Conservation (phyloP, 768 basidiomycete genomes). For the Phanerochaete sordida region DNA sequence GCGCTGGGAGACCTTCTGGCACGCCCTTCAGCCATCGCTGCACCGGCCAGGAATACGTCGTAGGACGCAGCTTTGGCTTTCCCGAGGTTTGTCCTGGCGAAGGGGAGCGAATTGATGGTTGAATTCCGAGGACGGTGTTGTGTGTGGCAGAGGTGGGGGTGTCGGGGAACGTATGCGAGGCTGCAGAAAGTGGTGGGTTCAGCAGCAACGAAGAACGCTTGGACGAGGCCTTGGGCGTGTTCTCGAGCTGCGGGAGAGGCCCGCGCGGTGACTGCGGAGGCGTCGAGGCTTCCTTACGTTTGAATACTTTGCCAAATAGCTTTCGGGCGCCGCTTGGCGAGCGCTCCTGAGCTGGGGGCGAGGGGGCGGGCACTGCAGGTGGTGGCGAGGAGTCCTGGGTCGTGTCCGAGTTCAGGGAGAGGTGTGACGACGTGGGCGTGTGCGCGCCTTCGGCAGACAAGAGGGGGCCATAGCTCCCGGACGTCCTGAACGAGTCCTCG, state of each 20-base stretch:
- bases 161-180: slow-evolving; percentile 8
- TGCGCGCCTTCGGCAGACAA: slow-evolving; percentile 6
- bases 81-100: slow-evolving; percentile 24
- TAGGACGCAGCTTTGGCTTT: slow-evolving; percentile 31
- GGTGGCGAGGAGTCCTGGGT: slow-evolving; percentile 11
- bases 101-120: slow-evolving; percentile 58
- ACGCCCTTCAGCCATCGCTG: slow-evolving; percentile 69
- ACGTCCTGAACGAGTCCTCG: not conserved
- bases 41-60: slow-evolving; percentile 72
- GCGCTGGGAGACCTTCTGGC: slow-evolving; percentile 40
- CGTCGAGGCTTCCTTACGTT: slow-evolving; percentile 42
- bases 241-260: slow-evolving; percentile 1
- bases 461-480: not conserved
- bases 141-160: slow-evolving; percentile 26
- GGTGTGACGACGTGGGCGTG: slow-evolving; percentile 12
- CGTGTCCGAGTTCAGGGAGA: slow-evolving; percentile 12
- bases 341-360: slow-evolving; percentile 24
- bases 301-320: slow-evolving; percentile 72
- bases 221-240: slow-evolving; percentile 2
- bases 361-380: slow-evolving; percentile 6
- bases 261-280: slow-evolving; percentile 22
- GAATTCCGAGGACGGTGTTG: slow-evolving; percentile 61
- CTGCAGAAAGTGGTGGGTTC: slow-evolving; percentile 1
- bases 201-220: slow-evolving; percentile 20
- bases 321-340: slow-evolving; percentile 46